A percentile compares a stretch with the other conserved stretches of the same genome.
phyloP scores from a whole-genome alignment of 1,284 basidiomycete species.

The Inonotus hispidus region DNA sequence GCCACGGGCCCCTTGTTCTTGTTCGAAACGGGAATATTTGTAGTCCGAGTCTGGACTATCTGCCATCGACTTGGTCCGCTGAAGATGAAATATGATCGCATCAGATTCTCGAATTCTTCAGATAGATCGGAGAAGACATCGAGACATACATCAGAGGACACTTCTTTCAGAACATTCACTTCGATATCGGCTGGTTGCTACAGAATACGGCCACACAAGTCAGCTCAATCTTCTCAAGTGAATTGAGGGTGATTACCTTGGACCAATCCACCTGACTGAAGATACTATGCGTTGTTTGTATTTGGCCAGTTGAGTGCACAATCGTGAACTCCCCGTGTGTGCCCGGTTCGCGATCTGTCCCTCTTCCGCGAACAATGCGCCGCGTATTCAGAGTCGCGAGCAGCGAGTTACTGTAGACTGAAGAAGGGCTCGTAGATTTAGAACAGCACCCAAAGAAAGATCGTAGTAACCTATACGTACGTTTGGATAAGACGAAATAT shows the following conservation, averaged over 20 bases:
- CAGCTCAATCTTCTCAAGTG: background rate
- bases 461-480: conserved; percentile 33
- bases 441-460: background rate
- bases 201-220: background rate
- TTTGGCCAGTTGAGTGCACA: conserved; percentile 5
- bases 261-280: conserved; percentile 15
- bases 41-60: background rate
- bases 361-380: conserved; percentile 38
- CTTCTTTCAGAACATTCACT: conserved; percentile 15
- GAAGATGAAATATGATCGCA: background rate
- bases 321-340: conserved; percentile 27
- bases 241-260: background rate
- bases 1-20: background rate
- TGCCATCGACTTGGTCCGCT: background rate
- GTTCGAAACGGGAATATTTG: background rate
- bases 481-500: conserved; percentile 61
- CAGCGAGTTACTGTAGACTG: conserved; percentile 66
- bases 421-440: background rate
- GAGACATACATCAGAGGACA: background rate
- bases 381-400: conserved; percentile 60
- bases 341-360: conserved; percentile 37
- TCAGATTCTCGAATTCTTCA: background rate
- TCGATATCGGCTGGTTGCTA: conserved; percentile 15
- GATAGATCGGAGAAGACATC: background rate
- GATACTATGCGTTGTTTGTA: conserved; percentile 16